Percentiles rank a stretch among this genome's conserved stretches.
phyloP scores from a whole-genome alignment of 257 asterid genomes.

The Nicotiana undulata region DNA sequence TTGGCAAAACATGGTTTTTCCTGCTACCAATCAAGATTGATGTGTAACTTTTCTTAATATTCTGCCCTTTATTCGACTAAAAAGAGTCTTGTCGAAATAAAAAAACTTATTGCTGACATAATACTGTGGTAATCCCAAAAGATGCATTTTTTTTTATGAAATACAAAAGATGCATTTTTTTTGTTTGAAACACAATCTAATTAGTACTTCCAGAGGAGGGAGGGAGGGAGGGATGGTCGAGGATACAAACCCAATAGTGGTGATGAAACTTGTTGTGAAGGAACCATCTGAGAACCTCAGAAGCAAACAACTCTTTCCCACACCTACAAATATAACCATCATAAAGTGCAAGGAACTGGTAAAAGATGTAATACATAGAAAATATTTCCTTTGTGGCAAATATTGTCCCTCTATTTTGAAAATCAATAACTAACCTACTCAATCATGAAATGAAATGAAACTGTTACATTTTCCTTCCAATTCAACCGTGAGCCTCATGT shows the following conservation, averaged over 20 bases:
- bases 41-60: neutral
- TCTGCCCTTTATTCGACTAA: neutral
- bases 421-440: neutral
- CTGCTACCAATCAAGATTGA: neutral
- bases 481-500: neutral
- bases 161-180: neutral
- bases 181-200: neutral
- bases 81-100: neutral
- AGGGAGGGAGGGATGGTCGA: neutral
- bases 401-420: neutral
- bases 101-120: neutral
- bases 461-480: neutral
- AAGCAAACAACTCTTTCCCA: slow-evolving; percentile 35
- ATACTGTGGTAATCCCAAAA: neutral
- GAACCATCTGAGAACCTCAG: slow-evolving; percentile 56
- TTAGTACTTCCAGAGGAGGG: neutral
- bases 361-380: neutral
- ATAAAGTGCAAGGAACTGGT: slow-evolving; percentile 1
- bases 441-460: neutral
- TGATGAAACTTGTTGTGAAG: slow-evolving; percentile 71
- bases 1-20: neutral
- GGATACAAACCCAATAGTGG: slow-evolving; percentile 70
- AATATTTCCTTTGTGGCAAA: neutral
- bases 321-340: slow-evolving; percentile 22
- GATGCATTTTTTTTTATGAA: neutral